Percentiles rank a stretch among this genome's conserved stretches.
Conservation (phyloP, 306 rosid species). For the Quercus cerris region DNA sequence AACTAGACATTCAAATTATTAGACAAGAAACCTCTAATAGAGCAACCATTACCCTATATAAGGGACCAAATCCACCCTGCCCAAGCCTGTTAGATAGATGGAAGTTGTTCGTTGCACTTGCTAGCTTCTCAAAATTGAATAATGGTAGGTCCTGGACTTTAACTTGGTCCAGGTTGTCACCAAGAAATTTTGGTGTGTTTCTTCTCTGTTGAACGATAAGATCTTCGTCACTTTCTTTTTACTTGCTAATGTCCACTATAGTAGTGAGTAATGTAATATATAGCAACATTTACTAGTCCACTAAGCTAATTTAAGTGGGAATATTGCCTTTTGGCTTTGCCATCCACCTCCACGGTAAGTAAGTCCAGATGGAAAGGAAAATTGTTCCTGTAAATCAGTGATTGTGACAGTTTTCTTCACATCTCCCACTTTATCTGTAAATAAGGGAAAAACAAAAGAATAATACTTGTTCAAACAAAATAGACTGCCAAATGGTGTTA, state of each 20-base stretch:
- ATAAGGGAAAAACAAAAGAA: background rate
- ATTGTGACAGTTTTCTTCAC: constrained; percentile 1
- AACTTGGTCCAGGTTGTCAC: background rate
- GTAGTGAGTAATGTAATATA: background rate
- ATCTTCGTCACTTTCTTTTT: background rate
- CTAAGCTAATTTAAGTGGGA: constrained; percentile 16
- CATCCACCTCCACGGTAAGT: background rate
- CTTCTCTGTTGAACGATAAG: background rate
- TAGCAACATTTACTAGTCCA: background rate
- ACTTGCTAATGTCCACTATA: background rate
- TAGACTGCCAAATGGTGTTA: no score
- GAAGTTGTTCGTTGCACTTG: constrained; percentile 29
- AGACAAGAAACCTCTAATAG: background rate
- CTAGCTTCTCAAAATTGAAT: background rate
- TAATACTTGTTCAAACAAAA: background rate
- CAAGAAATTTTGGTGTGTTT: background rate
- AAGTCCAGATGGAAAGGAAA: background rate
- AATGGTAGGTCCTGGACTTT: background rate
- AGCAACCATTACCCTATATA: constrained; percentile 21
- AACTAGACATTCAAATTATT: background rate
- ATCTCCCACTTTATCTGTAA: background rate
- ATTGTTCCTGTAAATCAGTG: background rate
- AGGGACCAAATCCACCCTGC: constrained; percentile 27
- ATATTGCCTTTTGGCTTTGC: constrained; percentile 12
- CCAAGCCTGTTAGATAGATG: constrained; percentile 28